These are phyloP conservation scores for Blastocystis sp. DNA, from an alignment of 352 stramenopile genomes.

Conservation along the genomic window DNA sequence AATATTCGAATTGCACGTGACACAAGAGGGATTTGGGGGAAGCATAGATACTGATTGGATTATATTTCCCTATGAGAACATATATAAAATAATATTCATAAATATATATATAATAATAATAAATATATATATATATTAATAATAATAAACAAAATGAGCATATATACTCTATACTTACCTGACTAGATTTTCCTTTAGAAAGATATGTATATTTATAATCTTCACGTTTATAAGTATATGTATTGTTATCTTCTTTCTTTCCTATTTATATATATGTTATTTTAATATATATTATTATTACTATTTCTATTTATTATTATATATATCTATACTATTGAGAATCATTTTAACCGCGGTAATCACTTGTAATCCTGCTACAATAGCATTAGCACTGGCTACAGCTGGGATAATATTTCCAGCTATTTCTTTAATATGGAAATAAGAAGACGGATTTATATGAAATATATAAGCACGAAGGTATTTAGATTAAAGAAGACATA, in stretches of 20 bases:
- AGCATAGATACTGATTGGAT: conserved; percentile 26
- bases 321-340: neutral
- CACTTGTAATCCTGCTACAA: conserved; percentile 87
- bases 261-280: conserved; percentile 29
- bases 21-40: conserved; percentile 5
- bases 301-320: neutral
- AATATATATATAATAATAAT: neutral
- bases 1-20: conserved; percentile 16
- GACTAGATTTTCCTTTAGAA: too few relatives aligned
- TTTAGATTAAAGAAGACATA: neutral
- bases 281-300: conserved; percentile 31
- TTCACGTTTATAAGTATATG: too few relatives aligned
- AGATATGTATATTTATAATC: too few relatives aligned
- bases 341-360: conserved; percentile 47
- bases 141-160: too few relatives aligned
- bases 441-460: conserved; percentile 54
- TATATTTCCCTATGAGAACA: conserved; percentile 12
- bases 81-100: too few relatives aligned
- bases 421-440: conserved; percentile 81
- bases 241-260: too few relatives aligned
- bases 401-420: conserved; percentile 98
- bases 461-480: conserved; percentile 64
- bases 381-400: conserved; percentile 99
- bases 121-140: too few relatives aligned
- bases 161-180: too few relatives aligned